These are phyloP conservation scores for Kernera saxatilis DNA, from an alignment of 345 rosid genomes.

Conservation along the genomic window DNA sequence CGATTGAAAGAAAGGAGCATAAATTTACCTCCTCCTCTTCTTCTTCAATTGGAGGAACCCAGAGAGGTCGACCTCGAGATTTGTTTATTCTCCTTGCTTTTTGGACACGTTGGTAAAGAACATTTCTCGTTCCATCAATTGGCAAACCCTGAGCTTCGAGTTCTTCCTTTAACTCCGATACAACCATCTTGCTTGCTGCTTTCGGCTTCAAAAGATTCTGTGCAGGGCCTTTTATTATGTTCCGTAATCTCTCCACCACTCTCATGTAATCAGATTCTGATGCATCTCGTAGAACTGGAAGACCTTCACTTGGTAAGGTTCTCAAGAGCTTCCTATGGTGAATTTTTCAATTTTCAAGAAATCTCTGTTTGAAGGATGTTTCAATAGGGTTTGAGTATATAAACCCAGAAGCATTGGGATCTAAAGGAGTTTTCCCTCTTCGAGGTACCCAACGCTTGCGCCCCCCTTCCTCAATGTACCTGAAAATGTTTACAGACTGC, in stretches of 20 bases:
- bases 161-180: slow-evolving; percentile 89
- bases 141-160: slow-evolving; percentile 95
- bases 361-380: slow-evolving; percentile 87
- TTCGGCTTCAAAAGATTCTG: slow-evolving; percentile 82
- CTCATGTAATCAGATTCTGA: slow-evolving; percentile 78
- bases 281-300: slow-evolving; percentile 63
- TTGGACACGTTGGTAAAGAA: slow-evolving; percentile 98
- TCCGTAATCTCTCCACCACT: slow-evolving; percentile 67
- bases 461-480: slow-evolving; percentile 91
- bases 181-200: slow-evolving; percentile 98
- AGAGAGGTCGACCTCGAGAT: slow-evolving; percentile 94
- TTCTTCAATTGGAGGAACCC: slow-evolving; percentile 98
- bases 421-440: slow-evolving; percentile 87
- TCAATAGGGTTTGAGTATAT: slow-evolving; percentile 83
- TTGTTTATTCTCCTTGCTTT: slow-evolving; percentile 97
- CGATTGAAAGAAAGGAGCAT: neutral
- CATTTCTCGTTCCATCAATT: slow-evolving; percentile 92
- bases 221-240: slow-evolving; percentile 74
- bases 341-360: slow-evolving; percentile 70
- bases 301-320: slow-evolving; percentile 71
- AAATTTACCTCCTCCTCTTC: slow-evolving; percentile 80
- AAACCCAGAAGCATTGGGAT: slow-evolving; percentile 88
- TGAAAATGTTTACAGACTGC: slow-evolving; percentile 27
- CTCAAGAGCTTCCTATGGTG: slow-evolving; percentile 72
- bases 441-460: slow-evolving; percentile 99